Conservation (phyloP, 2,329 filamentous ascomycete species). For the Exophiala lecanii-corni region DNA sequence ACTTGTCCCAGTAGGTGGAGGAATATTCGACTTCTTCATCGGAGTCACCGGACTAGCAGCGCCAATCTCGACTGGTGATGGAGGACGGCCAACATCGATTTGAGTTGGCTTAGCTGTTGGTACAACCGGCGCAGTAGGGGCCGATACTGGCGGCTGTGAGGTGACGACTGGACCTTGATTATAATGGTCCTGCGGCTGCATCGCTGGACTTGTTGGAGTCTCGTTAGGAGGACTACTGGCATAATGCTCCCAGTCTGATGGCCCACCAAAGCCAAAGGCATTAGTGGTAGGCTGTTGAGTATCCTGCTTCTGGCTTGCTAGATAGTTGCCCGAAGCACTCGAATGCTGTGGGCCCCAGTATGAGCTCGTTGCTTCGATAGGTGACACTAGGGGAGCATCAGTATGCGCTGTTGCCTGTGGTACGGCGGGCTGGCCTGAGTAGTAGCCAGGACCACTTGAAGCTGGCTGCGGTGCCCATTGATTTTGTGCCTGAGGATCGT, state of each 20-base stretch:
- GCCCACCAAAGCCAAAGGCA: constrained; percentile 38
- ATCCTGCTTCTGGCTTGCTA: constrained; percentile 12
- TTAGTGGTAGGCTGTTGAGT: constrained; percentile 19
- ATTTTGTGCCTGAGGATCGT: constrained; percentile 28
- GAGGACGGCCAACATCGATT: not conserved
- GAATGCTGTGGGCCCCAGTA: constrained; percentile 16
- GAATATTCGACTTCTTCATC: constrained; percentile 3
- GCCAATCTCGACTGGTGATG: constrained; percentile 15
- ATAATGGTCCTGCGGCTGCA: not conserved
- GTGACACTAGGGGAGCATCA: constrained; percentile 21
- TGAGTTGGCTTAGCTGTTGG: not conserved
- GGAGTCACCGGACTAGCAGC: constrained; percentile 16
- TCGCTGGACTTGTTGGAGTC: constrained; percentile 14
- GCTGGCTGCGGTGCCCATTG: constrained; percentile 14
- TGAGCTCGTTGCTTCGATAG: constrained; percentile 16
- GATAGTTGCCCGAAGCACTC: constrained; percentile 10
- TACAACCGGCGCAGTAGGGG: too few relatives aligned
- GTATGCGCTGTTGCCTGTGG: constrained; percentile 12
- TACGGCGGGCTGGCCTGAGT: constrained; percentile 9
- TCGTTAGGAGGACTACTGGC: constrained; percentile 13
- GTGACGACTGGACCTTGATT: constrained; percentile 1
- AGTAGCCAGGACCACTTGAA: constrained; percentile 12
- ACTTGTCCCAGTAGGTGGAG: not conserved
- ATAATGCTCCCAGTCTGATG: constrained; percentile 46
- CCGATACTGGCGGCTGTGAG: not conserved